phyloP scores from a whole-genome alignment of 2,329 filamentous ascomycete genomes.

The Pseudogymnoascus sp. region DNA sequence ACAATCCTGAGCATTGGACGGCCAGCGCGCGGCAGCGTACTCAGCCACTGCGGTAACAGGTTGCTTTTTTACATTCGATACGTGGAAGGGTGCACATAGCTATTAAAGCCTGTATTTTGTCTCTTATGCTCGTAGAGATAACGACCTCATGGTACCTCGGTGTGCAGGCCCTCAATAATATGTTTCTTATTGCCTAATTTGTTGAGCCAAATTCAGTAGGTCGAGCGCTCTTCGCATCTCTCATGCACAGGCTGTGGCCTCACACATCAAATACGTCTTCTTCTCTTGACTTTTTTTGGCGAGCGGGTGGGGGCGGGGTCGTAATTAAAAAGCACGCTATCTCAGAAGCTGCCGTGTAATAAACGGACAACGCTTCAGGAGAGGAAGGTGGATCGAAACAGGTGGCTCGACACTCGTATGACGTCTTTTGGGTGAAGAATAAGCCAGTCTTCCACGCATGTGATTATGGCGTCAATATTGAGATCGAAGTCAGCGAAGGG shows the following conservation, averaged over 20 bases:
- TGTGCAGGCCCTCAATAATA: too few relatives aligned
- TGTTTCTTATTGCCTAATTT: too few relatives aligned
- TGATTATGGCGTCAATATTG: neutral
- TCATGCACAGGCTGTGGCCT: neutral
- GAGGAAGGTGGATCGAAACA: neutral
- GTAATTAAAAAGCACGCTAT: neutral
- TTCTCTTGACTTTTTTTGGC: neutral
- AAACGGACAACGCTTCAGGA: neutral
- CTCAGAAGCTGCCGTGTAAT: neutral
- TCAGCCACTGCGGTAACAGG: too few relatives aligned
- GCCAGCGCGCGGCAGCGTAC: too few relatives aligned
- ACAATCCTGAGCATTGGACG: too few relatives aligned
- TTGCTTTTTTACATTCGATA: too few relatives aligned
- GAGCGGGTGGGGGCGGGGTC: neutral
- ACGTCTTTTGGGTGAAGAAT: slow-evolving; percentile 18
- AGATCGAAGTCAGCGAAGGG: neutral
- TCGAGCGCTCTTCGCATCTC: neutral
- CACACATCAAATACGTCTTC: neutral
- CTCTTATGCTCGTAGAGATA: too few relatives aligned
- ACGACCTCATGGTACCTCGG: too few relatives aligned
- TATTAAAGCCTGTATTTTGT: too few relatives aligned
- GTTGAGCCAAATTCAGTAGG: neutral
- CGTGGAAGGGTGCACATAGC: too few relatives aligned
- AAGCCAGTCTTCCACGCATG: neutral
- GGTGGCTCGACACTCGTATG: slow-evolving; percentile 13